phyloP scores from a whole-genome alignment of 192 early-diverging fungal genomes.

The Gryganskiella cystojenkinii region DNA sequence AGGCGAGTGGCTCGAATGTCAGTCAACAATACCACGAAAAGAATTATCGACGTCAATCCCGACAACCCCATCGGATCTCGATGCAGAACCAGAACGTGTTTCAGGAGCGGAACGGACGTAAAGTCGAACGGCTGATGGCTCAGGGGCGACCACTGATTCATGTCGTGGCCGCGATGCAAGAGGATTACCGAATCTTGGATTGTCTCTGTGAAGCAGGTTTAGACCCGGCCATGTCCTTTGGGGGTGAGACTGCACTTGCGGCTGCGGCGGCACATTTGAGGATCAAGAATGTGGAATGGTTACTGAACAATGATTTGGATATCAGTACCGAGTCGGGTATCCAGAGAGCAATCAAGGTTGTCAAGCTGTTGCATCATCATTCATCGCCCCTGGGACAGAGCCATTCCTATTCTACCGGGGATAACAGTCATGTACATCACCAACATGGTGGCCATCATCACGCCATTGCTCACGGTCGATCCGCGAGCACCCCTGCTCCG shows the following conservation, averaged over 20 bases:
- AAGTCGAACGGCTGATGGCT: slow-evolving; percentile 18
- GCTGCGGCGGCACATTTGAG: slow-evolving; percentile 50
- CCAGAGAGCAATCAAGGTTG: slow-evolving; percentile 42
- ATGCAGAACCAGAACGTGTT: slow-evolving; percentile 20
- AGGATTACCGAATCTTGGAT: slow-evolving; percentile 40
- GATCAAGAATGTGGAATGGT: slow-evolving; percentile 49
- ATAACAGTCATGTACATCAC: not conserved
- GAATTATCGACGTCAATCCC: slow-evolving; percentile 26
- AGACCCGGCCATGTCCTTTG: slow-evolving; percentile 41
- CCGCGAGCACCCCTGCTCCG: slow-evolving; percentile 1
- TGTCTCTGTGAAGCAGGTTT: slow-evolving; percentile 48
- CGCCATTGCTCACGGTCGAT: not conserved
- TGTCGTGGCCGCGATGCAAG: slow-evolving; percentile 49
- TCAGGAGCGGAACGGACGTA: slow-evolving; percentile 20
- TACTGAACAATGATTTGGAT: slow-evolving; percentile 42
- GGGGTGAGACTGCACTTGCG: slow-evolving; percentile 45
- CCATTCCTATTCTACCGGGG: not conserved
- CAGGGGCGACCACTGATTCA: slow-evolving; percentile 50
- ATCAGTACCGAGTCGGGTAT: slow-evolving; percentile 35
- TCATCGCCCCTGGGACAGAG: slow-evolving; percentile 1
- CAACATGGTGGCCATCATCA: not conserved
- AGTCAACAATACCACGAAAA: too few relatives aligned
- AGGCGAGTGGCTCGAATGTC: too few relatives aligned
- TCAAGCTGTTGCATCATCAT: slow-evolving; percentile 32
- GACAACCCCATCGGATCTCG: not conserved